Percentiles rank a stretch among this genome's conserved stretches.
Conservation (phyloP, 176 grass and related monocot genomes). For the Triticum timopheevii region DNA sequence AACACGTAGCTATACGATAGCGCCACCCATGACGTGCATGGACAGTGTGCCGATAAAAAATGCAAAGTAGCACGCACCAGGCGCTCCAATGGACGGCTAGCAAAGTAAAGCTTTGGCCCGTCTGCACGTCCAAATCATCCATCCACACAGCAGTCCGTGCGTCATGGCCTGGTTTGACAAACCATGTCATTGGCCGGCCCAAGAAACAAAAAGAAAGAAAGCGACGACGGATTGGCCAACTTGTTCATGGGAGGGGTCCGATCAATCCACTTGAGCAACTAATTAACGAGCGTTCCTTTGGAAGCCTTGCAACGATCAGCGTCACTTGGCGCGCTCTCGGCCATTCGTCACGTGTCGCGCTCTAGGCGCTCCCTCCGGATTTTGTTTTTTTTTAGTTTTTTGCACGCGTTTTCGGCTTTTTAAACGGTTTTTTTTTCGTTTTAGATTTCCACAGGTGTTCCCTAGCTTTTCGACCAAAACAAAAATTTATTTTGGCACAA, state of each 20-base stretch:
- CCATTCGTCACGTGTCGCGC: too few species aligned
- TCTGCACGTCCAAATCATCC: slow-evolving; percentile 40
- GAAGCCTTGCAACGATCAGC: too few species aligned
- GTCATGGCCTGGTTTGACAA: slow-evolving; percentile 3
- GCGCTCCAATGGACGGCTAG: slow-evolving; percentile 22
- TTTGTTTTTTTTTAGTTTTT: too few species aligned
- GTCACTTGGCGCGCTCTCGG: too few species aligned
- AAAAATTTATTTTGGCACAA: too few species aligned
- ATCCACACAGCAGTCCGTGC: background rate
- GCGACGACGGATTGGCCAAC: background rate
- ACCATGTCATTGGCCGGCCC: background rate
- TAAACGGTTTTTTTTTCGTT: too few species aligned
- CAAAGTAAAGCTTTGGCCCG: slow-evolving; percentile 18
- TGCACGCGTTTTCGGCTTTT: too few species aligned
- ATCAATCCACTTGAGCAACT: background rate
- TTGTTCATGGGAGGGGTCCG: background rate
- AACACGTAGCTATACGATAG: background rate
- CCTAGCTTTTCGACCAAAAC: too few species aligned
- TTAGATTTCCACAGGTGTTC: too few species aligned
- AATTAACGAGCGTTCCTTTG: too few species aligned
- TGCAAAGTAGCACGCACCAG: background rate
- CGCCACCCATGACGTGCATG: slow-evolving; percentile 15
- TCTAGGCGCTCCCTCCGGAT: too few species aligned
- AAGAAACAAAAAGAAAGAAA: background rate
- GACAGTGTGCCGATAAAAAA: background rate